Percentiles rank a stretch among this genome's conserved stretches.
phyloP scores from a whole-genome alignment of 257 asterid genomes.

The Solanum tarijense region DNA sequence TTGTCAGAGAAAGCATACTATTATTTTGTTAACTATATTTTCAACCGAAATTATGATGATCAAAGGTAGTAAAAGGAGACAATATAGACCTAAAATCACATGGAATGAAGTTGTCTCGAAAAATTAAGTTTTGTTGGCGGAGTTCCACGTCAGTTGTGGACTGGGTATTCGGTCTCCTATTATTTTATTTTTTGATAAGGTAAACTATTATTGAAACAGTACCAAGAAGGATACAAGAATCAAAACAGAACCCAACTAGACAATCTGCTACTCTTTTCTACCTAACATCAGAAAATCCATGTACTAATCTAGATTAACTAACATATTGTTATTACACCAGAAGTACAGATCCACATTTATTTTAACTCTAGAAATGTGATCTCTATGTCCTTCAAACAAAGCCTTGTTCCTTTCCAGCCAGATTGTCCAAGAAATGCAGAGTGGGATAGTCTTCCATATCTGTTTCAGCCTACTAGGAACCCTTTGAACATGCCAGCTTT shows the following conservation, averaged over 20 bases:
- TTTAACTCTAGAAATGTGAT: not conserved
- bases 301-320: not conserved
- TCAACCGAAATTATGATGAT: not conserved
- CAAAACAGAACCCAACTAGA: not conserved
- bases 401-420: not conserved
- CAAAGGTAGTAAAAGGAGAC: not conserved
- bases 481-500: not conserved
- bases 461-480: not conserved
- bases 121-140: not conserved
- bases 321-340: not conserved
- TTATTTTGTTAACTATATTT: not conserved
- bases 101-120: not conserved
- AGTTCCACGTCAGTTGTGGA: not conserved
- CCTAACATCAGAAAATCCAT: not conserved
- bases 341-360: not conserved
- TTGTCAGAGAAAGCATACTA: not conserved
- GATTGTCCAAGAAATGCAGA: not conserved
- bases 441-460: not conserved
- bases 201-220: not conserved
- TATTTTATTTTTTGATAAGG: not conserved
- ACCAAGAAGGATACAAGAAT: not conserved
- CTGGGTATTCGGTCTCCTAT: not conserved
- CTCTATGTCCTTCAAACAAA: not conserved
- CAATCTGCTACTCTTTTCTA: not conserved
- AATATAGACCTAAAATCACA: not conserved